Evolutionary conservation across 1,284 basidiomycete genomes (phyloP).

Genomic region (Pterulicium gracile): DNA sequence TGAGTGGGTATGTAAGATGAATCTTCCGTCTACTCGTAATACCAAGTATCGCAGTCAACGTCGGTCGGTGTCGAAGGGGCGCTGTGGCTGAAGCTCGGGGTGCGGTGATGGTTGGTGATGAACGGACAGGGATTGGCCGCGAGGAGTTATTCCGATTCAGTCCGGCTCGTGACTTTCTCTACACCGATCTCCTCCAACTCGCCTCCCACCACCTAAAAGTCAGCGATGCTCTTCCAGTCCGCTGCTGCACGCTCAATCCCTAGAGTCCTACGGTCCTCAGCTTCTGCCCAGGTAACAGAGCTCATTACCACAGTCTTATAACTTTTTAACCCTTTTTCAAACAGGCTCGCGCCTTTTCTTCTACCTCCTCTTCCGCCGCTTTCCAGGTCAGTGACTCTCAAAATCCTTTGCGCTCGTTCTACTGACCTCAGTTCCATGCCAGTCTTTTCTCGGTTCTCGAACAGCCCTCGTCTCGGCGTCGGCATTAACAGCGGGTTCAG

Average conservation of each 20-base stretch:
- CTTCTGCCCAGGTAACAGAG: neutral
- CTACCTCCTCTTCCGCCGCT: conserved; percentile 22
- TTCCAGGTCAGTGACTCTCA: conserved; percentile 40
- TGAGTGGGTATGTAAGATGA: no score
- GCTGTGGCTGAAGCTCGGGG: conserved; percentile 90
- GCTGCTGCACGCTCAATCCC: neutral
- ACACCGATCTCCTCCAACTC: conserved; percentile 1
- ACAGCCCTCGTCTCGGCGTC: conserved; percentile 73
- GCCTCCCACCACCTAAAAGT: neutral
- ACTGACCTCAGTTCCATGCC: conserved; percentile 20
- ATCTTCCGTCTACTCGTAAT: no score
- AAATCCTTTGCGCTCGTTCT: conserved; percentile 6
- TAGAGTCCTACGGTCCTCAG: neutral
- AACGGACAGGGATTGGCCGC: no score
- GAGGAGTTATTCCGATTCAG: no score
- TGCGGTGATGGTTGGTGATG: conserved; percentile 99
- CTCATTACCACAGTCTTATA: no score
- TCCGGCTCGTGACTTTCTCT: conserved; percentile 53
- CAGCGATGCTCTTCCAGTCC: neutral
- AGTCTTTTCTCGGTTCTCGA: conserved; percentile 39
- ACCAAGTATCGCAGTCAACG: no score
- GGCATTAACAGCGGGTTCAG: conserved; percentile 73
- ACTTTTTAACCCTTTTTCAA: conserved; percentile 15
- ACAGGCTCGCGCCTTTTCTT: conserved; percentile 46
- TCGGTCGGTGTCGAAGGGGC: no score